phyloP scores from a whole-genome alignment of 306 rosid species.

The Vicia sativa region DNA sequence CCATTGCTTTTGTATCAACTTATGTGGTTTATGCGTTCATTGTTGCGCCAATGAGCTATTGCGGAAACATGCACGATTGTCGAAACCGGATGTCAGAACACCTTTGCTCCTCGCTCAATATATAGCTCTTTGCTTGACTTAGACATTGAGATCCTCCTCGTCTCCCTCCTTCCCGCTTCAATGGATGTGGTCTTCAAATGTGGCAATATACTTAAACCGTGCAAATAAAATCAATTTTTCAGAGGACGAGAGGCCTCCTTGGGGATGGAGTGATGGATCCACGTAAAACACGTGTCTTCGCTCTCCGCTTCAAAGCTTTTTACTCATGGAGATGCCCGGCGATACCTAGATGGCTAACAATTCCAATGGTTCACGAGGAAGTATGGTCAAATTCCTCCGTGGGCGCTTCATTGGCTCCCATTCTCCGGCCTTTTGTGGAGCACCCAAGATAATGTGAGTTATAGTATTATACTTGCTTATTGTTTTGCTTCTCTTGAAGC shows the following conservation, averaged over 20 bases:
- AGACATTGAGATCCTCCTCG: constrained; percentile 72
- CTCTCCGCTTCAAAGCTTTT: constrained; percentile 52
- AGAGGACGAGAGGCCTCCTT: constrained; percentile 73
- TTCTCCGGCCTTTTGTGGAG: no score
- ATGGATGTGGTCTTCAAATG: constrained; percentile 99
- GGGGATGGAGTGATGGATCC: constrained; percentile 94
- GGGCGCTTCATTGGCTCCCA: no score
- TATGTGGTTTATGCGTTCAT: constrained; percentile 74
- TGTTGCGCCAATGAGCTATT: constrained; percentile 85
- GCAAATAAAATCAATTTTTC: constrained; percentile 34
- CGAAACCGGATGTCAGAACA: constrained; percentile 70
- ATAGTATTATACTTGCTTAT: no score
- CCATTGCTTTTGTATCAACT: constrained; percentile 70
- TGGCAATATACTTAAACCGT: no score
- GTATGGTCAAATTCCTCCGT: no score
- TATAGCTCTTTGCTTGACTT: constrained; percentile 70
- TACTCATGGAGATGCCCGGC: constrained; percentile 69
- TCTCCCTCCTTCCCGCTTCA: constrained; percentile 85
- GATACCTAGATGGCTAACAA: constrained; percentile 83
- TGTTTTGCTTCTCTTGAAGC: no score
- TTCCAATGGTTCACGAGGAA: no score
- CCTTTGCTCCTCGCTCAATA: constrained; percentile 84
- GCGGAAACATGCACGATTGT: constrained; percentile 62
- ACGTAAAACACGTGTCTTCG: constrained; percentile 30
- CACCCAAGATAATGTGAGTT: no score